These are phyloP conservation scores for Picea glauca DNA, from an alignment of 75 land plant genomes.

Conservation along the genomic window DNA sequence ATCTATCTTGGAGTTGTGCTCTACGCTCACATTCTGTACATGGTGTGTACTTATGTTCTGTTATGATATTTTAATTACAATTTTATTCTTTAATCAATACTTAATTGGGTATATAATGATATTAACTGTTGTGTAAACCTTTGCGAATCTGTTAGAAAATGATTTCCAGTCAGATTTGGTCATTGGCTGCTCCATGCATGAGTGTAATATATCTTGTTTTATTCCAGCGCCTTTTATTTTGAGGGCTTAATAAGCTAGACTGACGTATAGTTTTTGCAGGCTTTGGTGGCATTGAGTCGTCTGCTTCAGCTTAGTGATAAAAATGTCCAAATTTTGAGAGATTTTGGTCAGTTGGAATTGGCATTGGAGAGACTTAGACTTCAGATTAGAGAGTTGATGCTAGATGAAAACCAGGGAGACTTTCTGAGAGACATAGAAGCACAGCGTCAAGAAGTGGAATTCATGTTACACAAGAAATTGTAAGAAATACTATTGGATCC, in stretches of 20 bases:
- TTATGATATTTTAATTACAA: no score
- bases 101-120: no score
- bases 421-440: constrained; percentile 64
- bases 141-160: background rate
- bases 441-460: constrained; percentile 66
- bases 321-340: constrained; percentile 40
- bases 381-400: constrained; percentile 39
- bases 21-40: no score
- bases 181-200: background rate
- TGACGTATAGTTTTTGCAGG: constrained; percentile 41
- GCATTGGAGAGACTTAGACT: constrained; percentile 50
- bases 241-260: background rate
- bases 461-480: constrained; percentile 37
- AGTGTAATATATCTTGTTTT: background rate
- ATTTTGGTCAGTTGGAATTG: constrained; percentile 48
- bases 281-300: constrained; percentile 67
- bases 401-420: constrained; percentile 44
- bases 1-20: no score
- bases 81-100: no score
- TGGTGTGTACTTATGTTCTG: no score
- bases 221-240: background rate
- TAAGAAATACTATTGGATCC: background rate
- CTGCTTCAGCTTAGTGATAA: constrained; percentile 42
- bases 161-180: background rate
- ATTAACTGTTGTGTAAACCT: background rate